phyloP scores from a whole-genome alignment of 371 early-diverging fungal species.

The Rhizopus arrhizus region DNA sequence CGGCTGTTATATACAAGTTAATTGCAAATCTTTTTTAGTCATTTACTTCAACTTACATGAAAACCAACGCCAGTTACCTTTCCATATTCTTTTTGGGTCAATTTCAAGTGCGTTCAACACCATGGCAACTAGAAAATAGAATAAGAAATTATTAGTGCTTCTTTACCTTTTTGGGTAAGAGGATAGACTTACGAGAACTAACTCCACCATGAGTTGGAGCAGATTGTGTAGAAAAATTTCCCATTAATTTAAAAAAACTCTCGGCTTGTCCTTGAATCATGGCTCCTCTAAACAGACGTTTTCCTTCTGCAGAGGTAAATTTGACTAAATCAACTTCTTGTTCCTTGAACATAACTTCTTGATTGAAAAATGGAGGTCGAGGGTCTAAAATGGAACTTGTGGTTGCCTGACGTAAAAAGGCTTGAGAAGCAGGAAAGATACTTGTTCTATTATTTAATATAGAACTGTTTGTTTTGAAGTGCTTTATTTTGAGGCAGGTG shows the following conservation, averaged over 20 bases:
- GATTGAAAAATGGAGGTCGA: not conserved
- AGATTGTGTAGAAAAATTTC: conserved; percentile 86
- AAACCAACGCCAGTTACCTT: conserved; percentile 91
- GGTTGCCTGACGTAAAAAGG: conserved; percentile 20
- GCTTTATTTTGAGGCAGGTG: not conserved
- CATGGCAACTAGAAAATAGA: conserved; percentile 69
- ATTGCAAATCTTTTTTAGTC: not conserved
- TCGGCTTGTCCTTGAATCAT: conserved; percentile 79
- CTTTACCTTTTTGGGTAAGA: not conserved
- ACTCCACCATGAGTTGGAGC: conserved; percentile 64
- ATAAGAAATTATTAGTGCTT: not conserved
- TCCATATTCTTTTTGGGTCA: conserved; percentile 88
- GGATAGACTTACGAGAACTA: conserved; percentile 56
- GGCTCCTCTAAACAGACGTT: conserved; percentile 75
- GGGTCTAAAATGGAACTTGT: conserved; percentile 12
- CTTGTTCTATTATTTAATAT: conserved; percentile 20
- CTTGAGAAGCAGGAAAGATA: conserved; percentile 19
- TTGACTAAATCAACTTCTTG: conserved; percentile 19
- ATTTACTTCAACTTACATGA: conserved; percentile 25
- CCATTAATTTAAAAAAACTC: conserved; percentile 82
- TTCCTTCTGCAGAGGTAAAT: conserved; percentile 71
- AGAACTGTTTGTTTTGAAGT: not conserved
- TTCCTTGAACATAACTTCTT: not conserved
- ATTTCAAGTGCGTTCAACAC: conserved; percentile 90
- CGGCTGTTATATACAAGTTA: conserved; percentile 54